phyloP scores from a whole-genome alignment of 768 basidiomycete genomes.

The Podaxis rugospora region DNA sequence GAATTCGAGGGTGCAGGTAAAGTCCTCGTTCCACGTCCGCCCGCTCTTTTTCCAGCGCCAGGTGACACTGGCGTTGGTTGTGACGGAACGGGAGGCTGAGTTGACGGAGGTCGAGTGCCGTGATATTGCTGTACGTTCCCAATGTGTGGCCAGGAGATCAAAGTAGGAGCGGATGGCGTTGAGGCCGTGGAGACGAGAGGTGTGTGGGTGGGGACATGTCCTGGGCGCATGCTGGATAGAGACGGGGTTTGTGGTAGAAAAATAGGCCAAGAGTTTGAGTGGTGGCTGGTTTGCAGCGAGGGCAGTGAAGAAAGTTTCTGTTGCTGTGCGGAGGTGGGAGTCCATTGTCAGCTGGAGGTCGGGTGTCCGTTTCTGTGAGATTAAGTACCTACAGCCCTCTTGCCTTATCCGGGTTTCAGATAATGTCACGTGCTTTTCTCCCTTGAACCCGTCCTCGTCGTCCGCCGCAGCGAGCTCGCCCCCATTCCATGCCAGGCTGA shows the following conservation, averaged over 20 bases:
- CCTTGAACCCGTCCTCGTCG: background rate
- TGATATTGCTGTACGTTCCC: slow-evolving; percentile 30
- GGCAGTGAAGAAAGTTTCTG: slow-evolving; percentile 33
- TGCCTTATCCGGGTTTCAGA: slow-evolving; percentile 1
- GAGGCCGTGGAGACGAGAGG: slow-evolving; percentile 32
- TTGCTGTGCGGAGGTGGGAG: slow-evolving; percentile 27
- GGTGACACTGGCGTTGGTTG: slow-evolving; percentile 31
- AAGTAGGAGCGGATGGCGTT: slow-evolving; percentile 49
- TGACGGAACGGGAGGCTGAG: slow-evolving; percentile 22
- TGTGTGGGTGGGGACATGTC: slow-evolving; percentile 26
- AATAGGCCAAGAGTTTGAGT: slow-evolving; percentile 30
- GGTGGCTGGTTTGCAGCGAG: slow-evolving; percentile 30
- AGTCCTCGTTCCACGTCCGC: slow-evolving; percentile 40
- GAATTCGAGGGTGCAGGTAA: slow-evolving; percentile 39
- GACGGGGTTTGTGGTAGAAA: slow-evolving; percentile 33
- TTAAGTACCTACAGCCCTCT: background rate
- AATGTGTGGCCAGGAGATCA: slow-evolving; percentile 42
- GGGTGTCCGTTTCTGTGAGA: background rate
- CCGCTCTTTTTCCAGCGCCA: slow-evolving; percentile 46
- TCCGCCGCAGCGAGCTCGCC: background rate
- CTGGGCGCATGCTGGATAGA: slow-evolving; percentile 38
- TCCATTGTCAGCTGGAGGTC: background rate
- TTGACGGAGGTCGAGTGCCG: slow-evolving; percentile 21
- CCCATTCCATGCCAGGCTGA: background rate
- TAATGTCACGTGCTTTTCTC: background rate